Conservation (phyloP, 192 early-diverging fungal genomes). For the Coemansia sp. region DNA sequence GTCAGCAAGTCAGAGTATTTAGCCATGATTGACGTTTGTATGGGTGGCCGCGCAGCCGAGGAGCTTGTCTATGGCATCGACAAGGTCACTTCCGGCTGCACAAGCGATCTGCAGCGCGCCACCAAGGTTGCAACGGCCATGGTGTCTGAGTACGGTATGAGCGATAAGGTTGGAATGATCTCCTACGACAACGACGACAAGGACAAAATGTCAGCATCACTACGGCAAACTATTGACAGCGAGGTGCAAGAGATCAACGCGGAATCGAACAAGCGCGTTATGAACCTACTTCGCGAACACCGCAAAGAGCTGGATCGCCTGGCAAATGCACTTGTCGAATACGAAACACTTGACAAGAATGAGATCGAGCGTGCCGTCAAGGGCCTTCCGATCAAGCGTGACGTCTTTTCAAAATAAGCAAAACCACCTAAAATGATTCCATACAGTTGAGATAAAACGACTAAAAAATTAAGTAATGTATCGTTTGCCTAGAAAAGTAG, state of each 20-base stretch:
- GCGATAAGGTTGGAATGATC: conserved; percentile 85
- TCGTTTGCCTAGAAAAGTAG: no score
- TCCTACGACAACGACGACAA: conserved; percentile 76
- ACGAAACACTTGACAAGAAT: conserved; percentile 88
- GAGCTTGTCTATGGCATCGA: conserved; percentile 94
- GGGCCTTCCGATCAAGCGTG: conserved; percentile 53
- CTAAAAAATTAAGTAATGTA: no score
- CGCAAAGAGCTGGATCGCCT: conserved; percentile 87
- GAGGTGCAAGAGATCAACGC: conserved; percentile 81
- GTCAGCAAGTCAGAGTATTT: conserved; percentile 79
- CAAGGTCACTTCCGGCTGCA: conserved; percentile 91
- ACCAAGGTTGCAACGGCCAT: conserved; percentile 86
- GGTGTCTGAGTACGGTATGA: conserved; percentile 94
- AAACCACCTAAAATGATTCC: background rate
- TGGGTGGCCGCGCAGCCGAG: conserved; percentile 98
- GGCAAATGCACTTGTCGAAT: conserved; percentile 89
- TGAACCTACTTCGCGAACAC: conserved; percentile 67
- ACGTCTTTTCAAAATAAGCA: background rate
- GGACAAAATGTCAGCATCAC: conserved; percentile 65
- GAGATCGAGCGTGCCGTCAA: conserved; percentile 71
- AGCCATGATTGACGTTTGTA: conserved; percentile 90
- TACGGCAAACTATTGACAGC: conserved; percentile 79
- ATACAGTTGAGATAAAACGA: no score
- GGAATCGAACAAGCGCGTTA: conserved; percentile 69
- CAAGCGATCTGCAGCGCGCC: conserved; percentile 88